phyloP scores from a whole-genome alignment of 768 basidiomycete species.

The Lentinula detonsa region DNA sequence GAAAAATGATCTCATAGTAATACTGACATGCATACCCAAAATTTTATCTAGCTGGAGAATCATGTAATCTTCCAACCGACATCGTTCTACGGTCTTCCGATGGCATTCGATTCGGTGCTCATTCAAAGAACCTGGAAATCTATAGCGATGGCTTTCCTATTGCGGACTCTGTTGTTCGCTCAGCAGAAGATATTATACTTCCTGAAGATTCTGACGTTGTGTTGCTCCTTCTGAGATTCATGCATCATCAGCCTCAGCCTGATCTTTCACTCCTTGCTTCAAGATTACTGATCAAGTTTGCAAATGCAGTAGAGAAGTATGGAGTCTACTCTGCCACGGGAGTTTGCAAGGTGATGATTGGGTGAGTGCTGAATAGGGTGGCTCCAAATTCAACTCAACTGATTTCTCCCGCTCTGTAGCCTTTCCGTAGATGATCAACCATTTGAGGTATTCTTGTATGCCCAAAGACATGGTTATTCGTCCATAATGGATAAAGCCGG shows the following conservation, averaged over 20 bases:
- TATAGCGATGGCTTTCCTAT: constrained; percentile 7
- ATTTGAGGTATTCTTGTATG: constrained; percentile 1
- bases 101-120: constrained; percentile 4
- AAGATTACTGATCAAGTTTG: neutral
- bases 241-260: constrained; percentile 5
- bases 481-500: constrained; percentile 2
- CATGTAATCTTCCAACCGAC: neutral
- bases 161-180: neutral
- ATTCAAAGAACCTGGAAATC: neutral
- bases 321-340: neutral
- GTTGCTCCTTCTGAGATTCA: constrained; percentile 2
- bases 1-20: no score
- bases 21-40: neutral
- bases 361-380: neutral
- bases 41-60: neutral
- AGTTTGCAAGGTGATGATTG: neutral
- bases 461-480: neutral
- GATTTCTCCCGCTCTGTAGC: neutral
- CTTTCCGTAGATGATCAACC: constrained; percentile 3
- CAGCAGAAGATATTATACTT: neutral
- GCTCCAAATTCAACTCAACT: neutral
- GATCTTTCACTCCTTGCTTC: neutral
- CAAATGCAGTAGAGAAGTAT: constrained; percentile 8
- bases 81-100: constrained; percentile 6
- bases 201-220: constrained; percentile 2